Conservation (phyloP, 2,329 filamentous ascomycete genomes). For the Cordyceps cateniannulata region DNA sequence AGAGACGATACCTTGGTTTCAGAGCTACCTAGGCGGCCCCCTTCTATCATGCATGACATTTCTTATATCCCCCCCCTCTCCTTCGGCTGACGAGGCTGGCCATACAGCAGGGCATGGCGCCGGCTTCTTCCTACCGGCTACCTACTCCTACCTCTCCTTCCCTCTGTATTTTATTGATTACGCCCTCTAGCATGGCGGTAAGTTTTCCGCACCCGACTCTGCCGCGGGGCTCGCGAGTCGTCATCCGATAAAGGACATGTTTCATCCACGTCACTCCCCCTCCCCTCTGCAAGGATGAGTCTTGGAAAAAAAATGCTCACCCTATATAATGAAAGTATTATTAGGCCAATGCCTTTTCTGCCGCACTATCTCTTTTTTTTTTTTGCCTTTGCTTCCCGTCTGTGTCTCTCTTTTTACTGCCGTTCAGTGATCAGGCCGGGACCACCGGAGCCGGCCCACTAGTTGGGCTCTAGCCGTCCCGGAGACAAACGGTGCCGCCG, state of each 20-base stretch:
- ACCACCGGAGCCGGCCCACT: not conserved
- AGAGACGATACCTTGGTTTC: slow-evolving; percentile 2
- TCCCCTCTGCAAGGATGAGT: not conserved
- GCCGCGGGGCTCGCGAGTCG: not conserved
- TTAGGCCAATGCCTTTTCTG: too few relatives aligned
- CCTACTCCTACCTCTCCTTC: not conserved
- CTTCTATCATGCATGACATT: not conserved
- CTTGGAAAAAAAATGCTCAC: too few relatives aligned
- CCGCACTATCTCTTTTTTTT: too few relatives aligned
- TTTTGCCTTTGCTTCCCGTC: too few relatives aligned
- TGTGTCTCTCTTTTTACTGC: too few relatives aligned
- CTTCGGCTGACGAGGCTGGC: too few relatives aligned
- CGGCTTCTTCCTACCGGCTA: too few relatives aligned
- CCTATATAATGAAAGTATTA: too few relatives aligned
- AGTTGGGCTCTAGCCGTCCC: not conserved
- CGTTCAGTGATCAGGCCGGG: too few relatives aligned
- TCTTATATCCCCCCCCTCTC: not conserved
- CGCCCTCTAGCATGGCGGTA: not conserved
- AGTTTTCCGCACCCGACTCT: not conserved
- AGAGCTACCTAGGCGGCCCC: not conserved
- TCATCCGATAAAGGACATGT: not conserved
- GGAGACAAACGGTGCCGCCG: not conserved
- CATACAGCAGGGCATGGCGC: too few relatives aligned
- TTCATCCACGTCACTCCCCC: not conserved
- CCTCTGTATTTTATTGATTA: too few relatives aligned